Evolutionary conservation across 2,329 filamentous ascomycete species (phyloP).

Genomic region (Trichoderma sp.): DNA sequence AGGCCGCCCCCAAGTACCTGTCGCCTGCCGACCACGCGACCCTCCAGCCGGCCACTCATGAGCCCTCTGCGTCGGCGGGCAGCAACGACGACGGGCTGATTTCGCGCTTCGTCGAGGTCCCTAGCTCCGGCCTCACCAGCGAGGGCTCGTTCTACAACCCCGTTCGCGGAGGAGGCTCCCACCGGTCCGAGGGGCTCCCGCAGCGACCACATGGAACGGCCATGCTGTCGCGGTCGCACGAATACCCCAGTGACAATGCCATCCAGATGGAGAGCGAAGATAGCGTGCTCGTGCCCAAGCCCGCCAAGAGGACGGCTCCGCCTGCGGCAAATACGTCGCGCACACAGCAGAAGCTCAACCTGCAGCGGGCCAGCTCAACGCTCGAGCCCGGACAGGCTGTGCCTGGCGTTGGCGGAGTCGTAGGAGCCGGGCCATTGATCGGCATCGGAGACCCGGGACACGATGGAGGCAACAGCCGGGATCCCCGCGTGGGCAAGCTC

Average conservation of each 20-base stretch:
- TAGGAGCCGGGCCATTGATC: constrained; percentile 51
- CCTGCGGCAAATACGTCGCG: constrained; percentile 61
- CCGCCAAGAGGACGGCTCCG: constrained; percentile 44
- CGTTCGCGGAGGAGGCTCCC: constrained; percentile 34
- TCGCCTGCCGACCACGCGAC: constrained; percentile 33
- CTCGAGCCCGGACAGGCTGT: constrained; percentile 63
- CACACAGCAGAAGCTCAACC: constrained; percentile 74
- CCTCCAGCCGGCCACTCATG: constrained; percentile 34
- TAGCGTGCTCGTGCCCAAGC: constrained; percentile 52
- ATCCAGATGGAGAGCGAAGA: constrained; percentile 42
- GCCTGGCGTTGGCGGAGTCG: constrained; percentile 42
- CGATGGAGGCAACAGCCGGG: constrained; percentile 53
- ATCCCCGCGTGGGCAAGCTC: constrained; percentile 65
- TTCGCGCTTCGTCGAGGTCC: constrained; percentile 61
- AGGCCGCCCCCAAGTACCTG: constrained; percentile 45
- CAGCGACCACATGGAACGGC: constrained; percentile 49
- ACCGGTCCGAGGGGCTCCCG: constrained; percentile 40
- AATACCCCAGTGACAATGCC: constrained; percentile 32
- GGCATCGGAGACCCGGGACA: constrained; percentile 59
- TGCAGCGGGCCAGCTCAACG: constrained; percentile 71
- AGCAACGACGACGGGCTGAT: constrained; percentile 54
- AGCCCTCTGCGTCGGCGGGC: constrained; percentile 35
- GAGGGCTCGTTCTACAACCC: constrained; percentile 57
- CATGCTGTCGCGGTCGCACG: constrained; percentile 38
- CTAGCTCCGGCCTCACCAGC: constrained; percentile 52